These are phyloP conservation scores for Epichloe brachyelytri DNA, from an alignment of 2,329 filamentous ascomycete genomes.

Conservation along the genomic window DNA sequence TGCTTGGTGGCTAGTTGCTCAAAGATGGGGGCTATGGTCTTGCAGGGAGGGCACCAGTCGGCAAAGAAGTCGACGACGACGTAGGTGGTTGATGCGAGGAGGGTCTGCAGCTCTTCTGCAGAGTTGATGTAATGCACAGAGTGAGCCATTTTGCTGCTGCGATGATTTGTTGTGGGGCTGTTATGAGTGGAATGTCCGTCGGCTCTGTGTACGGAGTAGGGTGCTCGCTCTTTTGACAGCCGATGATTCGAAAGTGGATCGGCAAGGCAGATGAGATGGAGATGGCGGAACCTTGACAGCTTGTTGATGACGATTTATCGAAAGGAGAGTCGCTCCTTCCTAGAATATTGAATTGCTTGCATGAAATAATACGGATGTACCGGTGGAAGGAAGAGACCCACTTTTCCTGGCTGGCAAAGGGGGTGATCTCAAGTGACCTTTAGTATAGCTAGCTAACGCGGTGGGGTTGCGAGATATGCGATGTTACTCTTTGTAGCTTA, in stretches of 20 bases:
- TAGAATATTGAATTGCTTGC: not conserved
- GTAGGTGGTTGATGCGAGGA: slow-evolving; percentile 27
- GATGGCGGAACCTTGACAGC: not conserved
- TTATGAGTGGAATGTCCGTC: not conserved
- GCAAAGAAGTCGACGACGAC: slow-evolving; percentile 37
- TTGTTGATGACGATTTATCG: not conserved
- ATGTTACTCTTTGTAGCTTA: no score
- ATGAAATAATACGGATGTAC: no score
- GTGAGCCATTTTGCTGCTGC: not conserved
- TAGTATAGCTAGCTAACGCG: no score
- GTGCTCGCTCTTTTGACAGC: no score
- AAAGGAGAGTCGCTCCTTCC: not conserved
- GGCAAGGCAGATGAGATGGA: no score
- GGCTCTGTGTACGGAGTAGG: no score
- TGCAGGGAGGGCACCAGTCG: slow-evolving; percentile 37
- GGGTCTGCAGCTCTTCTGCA: slow-evolving; percentile 20
- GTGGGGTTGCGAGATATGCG: no score
- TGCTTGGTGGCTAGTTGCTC: slow-evolving; percentile 32
- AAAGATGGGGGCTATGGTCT: slow-evolving; percentile 33
- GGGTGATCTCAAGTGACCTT: no score
- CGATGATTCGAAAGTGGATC: no score
- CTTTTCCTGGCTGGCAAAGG: no score
- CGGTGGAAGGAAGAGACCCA: no score
- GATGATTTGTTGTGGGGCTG: not conserved
- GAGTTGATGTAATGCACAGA: slow-evolving; percentile 18